Conservation (phyloP, 2,329 filamentous ascomycete species). For the Endoconidiophora polonica region DNA sequence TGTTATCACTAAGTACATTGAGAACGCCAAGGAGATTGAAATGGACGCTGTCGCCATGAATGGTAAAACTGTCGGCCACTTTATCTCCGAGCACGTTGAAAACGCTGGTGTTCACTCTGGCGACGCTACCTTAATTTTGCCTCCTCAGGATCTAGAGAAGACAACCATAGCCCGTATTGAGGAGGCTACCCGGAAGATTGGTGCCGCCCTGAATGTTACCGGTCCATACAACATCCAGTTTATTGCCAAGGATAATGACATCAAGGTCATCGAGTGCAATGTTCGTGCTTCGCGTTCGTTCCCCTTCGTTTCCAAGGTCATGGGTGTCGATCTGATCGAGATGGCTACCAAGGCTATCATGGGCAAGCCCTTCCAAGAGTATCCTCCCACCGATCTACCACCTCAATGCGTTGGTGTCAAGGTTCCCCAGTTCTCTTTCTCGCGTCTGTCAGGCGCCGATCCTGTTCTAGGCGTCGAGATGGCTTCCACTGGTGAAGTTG, state of each 20-base stretch:
- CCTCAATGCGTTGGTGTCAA: slow-evolving; percentile 87
- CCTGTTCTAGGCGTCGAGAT: slow-evolving; percentile 96
- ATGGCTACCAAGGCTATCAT: slow-evolving; percentile 98
- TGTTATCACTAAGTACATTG: slow-evolving; percentile 98
- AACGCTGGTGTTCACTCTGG: slow-evolving; percentile 97
- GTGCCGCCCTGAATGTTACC: slow-evolving; percentile 81
- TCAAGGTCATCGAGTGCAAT: slow-evolving; percentile 99
- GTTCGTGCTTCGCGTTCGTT: slow-evolving; percentile 91
- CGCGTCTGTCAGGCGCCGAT: slow-evolving; percentile 84
- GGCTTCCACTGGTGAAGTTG: slow-evolving; percentile 96
- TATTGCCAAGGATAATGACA: slow-evolving; percentile 98
- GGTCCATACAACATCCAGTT: slow-evolving; percentile 99
- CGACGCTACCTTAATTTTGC: slow-evolving; percentile 87
- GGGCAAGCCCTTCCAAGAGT: slow-evolving; percentile 63
- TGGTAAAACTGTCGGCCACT: slow-evolving; percentile 81
- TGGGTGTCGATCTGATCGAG: slow-evolving; percentile 93
- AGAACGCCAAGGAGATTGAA: slow-evolving; percentile 98
- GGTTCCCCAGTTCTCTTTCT: slow-evolving; percentile 98
- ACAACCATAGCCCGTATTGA: slow-evolving; percentile 85
- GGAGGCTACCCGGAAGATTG: slow-evolving; percentile 91
- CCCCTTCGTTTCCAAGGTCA: slow-evolving; percentile 96
- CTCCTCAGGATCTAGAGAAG: slow-evolving; percentile 77
- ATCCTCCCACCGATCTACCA: slow-evolving; percentile 60
- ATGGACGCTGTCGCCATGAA: slow-evolving; percentile 95
- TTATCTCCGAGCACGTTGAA: slow-evolving; percentile 96